phyloP scores from a whole-genome alignment of 2,329 filamentous ascomycete species.

The Akanthomyces uredinophilus region DNA sequence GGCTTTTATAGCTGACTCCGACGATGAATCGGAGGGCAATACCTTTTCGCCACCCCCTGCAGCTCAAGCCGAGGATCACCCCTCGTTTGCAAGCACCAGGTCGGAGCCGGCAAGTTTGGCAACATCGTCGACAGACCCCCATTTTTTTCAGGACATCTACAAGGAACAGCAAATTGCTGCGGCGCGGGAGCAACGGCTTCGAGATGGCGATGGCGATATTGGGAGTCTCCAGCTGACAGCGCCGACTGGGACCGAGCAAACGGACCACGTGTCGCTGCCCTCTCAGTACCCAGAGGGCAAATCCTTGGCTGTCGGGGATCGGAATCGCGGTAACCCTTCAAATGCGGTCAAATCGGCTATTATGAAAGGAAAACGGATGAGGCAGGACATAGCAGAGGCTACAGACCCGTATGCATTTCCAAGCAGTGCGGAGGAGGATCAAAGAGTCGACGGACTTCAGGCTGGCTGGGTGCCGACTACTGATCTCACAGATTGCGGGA shows the following conservation, averaged over 20 bases:
- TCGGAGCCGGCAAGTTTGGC: constrained; percentile 19
- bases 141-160: constrained; percentile 44
- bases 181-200: constrained; percentile 8
- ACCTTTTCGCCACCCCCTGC: constrained; percentile 19
- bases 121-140: constrained; percentile 42
- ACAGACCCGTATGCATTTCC: constrained; percentile 41
- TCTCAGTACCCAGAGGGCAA: constrained; percentile 17
- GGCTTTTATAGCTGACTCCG: constrained; percentile 34
- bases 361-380: constrained; percentile 1
- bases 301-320: neutral
- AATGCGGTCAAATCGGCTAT: constrained; percentile 2
- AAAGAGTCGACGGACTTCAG: neutral
- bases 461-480: neutral
- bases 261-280: constrained; percentile 8
- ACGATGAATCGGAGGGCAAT: constrained; percentile 29
- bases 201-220: neutral
- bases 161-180: constrained; percentile 42
- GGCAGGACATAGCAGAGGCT: neutral
- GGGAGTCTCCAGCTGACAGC: neutral
- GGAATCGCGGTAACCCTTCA: neutral
- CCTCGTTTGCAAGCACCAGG: constrained; percentile 2
- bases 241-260: constrained; percentile 5
- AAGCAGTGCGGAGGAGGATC: constrained; percentile 33
- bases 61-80: neutral
- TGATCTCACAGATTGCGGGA: neutral